phyloP scores from a whole-genome alignment of 2,329 filamentous ascomycete species.

The Pseudocercospora pini-densiflorae region DNA sequence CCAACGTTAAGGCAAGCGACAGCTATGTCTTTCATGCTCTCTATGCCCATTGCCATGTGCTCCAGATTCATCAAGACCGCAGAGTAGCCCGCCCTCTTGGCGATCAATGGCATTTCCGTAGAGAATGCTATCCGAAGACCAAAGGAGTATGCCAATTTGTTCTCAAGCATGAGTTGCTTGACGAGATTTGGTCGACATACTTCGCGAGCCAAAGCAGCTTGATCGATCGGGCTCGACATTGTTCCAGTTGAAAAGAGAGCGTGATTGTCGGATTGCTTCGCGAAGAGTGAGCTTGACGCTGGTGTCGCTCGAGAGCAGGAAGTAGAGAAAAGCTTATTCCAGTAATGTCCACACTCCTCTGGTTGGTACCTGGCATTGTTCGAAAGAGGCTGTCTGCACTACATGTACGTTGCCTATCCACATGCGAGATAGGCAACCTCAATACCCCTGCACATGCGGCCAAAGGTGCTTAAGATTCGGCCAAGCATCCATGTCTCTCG shows the following conservation, averaged over 20 bases:
- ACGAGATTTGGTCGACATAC: conserved; percentile 20
- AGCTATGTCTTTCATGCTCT: conserved; percentile 19
- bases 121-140: conserved; percentile 19
- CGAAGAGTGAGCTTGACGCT: too few relatives aligned
- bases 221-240: neutral
- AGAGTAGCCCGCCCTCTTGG: conserved; percentile 17
- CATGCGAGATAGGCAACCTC: too few relatives aligned
- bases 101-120: conserved; percentile 19
- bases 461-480: too few relatives aligned
- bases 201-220: conserved; percentile 14
- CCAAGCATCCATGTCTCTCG: too few relatives aligned
- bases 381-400: too few relatives aligned
- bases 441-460: too few relatives aligned
- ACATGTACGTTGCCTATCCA: too few relatives aligned
- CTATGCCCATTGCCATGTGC: conserved; percentile 20
- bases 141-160: conserved; percentile 21
- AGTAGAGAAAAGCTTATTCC: too few relatives aligned
- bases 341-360: too few relatives aligned
- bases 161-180: conserved; percentile 16
- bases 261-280: too few relatives aligned
- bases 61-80: conserved; percentile 19
- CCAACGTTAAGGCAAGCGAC: conserved; percentile 20
- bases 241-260: neutral
- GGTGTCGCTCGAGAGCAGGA: too few relatives aligned
- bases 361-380: too few relatives aligned